Percentiles rank a stretch among this genome's conserved stretches.
Conservation (phyloP, 495 filamentous ascomycete species). For the Aspergillus olivimuriae region DNA sequence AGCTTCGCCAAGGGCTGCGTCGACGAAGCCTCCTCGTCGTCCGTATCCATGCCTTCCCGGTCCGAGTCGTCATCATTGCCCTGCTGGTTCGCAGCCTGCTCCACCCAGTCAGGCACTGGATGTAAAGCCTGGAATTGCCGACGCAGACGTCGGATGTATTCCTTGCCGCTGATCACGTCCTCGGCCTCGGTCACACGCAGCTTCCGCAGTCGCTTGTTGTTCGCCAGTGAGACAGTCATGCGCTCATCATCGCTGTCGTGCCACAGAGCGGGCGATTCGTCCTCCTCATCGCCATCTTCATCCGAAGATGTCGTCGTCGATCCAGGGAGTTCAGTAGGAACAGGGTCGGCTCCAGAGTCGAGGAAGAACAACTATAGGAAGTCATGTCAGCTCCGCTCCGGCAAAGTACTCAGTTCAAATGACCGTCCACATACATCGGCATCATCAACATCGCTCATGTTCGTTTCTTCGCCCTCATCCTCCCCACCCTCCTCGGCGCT, state of each 20-base stretch:
- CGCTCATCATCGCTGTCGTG: slow-evolving; percentile 94
- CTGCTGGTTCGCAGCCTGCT: slow-evolving; percentile 43
- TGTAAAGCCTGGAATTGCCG: slow-evolving; percentile 76
- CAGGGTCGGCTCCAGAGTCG: slow-evolving; percentile 51
- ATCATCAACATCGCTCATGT: slow-evolving; percentile 49
- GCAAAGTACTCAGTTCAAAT: slow-evolving; percentile 12
- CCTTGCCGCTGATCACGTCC: slow-evolving; percentile 77
- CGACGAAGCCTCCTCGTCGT: slow-evolving; percentile 57
- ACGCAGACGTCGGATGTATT: slow-evolving; percentile 74
- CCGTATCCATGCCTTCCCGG: slow-evolving; percentile 43
- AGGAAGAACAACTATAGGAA: slow-evolving; percentile 59
- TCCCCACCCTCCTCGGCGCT: slow-evolving; percentile 26
- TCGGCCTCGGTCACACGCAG: slow-evolving; percentile 72
- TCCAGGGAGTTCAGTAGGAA: slow-evolving; percentile 36
- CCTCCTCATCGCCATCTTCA: slow-evolving; percentile 19
- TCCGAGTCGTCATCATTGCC: slow-evolving; percentile 40
- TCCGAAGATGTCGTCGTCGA: slow-evolving; percentile 27
- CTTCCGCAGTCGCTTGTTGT: slow-evolving; percentile 68
- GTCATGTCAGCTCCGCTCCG: slow-evolving; percentile 17
- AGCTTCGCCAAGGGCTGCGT: slow-evolving; percentile 73
- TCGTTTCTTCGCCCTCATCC: slow-evolving; percentile 23
- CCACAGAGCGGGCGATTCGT: slow-evolving; percentile 57
- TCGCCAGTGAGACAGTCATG: slow-evolving; percentile 71
- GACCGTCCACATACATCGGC: slow-evolving; percentile 47
- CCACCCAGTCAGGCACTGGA: slow-evolving; percentile 75